phyloP scores from a whole-genome alignment of 1,284 basidiomycete genomes.

The Puccinia coronata region DNA sequence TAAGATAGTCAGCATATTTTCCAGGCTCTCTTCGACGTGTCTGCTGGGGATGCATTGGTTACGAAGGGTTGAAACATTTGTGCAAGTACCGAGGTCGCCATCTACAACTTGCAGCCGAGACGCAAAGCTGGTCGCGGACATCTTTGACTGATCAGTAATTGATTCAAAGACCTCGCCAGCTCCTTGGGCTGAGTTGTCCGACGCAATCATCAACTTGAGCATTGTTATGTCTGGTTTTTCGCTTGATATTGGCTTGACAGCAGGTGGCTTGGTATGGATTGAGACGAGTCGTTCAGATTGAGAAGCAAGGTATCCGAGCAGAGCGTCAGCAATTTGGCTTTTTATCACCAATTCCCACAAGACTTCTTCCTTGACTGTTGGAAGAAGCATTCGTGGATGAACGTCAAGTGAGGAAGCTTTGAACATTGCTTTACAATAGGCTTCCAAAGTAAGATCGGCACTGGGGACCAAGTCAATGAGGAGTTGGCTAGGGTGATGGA shows the following conservation, averaged over 20 bases:
- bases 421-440: not conserved
- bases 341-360: not conserved
- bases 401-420: not conserved
- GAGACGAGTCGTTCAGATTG: not conserved
- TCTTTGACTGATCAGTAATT: not conserved
- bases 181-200: not conserved
- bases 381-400: not conserved
- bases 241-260: not conserved
- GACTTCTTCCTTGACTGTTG: not conserved
- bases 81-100: not conserved
- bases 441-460: not conserved
- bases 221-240: not conserved
- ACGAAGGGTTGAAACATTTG: not conserved
- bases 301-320: not conserved
- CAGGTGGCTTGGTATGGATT: not conserved
- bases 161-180: not conserved
- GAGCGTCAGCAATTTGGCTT: not conserved
- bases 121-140: not conserved
- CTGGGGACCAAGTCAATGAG: not conserved
- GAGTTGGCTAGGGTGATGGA: not conserved
- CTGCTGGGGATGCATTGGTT: not conserved
- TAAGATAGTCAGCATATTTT: not conserved
- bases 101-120: not conserved
- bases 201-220: constrained; percentile 1
- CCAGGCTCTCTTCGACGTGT: not conserved